These are phyloP conservation scores for Penicillium diatomitis DNA, from an alignment of 495 filamentous ascomycete genomes.

Conservation along the genomic window DNA sequence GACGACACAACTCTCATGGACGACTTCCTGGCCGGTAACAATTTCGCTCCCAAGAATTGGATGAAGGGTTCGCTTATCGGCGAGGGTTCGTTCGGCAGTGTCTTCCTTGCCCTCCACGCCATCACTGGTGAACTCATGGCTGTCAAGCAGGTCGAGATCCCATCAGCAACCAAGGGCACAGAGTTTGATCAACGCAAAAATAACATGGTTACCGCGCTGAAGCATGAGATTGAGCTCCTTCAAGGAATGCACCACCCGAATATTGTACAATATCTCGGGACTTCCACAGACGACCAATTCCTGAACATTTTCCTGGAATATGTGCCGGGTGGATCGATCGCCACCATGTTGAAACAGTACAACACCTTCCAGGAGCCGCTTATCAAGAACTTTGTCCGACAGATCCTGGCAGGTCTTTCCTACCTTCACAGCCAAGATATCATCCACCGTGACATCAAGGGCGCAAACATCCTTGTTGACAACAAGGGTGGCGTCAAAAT, in stretches of 20 bases:
- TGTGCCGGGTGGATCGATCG: conserved; percentile 93
- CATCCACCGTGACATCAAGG: conserved; percentile 98
- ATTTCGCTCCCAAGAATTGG: conserved; percentile 93
- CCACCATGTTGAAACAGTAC: conserved; percentile 96
- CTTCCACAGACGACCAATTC: conserved; percentile 78
- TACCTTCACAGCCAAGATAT: conserved; percentile 94
- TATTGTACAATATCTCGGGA: conserved; percentile 96
- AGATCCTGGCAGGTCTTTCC: conserved; percentile 89
- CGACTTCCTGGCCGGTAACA: conserved; percentile 80
- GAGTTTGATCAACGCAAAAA: conserved; percentile 85
- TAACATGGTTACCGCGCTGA: conserved; percentile 93
- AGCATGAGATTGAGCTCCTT: conserved; percentile 90
- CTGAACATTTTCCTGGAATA: conserved; percentile 99
- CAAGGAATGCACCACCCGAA: conserved; percentile 93
- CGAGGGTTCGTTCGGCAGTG: conserved; percentile 92
- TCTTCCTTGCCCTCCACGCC: conserved; percentile 93
- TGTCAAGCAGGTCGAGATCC: conserved; percentile 96
- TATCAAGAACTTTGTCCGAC: conserved; percentile 92
- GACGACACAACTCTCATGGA: conserved; percentile 62
- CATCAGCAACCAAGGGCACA: conserved; percentile 66
- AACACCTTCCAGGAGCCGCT: conserved; percentile 88
- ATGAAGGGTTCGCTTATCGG: conserved; percentile 98
- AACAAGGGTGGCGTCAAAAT: conserved; percentile 99
- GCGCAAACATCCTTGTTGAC: conserved; percentile 96
- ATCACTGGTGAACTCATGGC: conserved; percentile 97